Evolutionary conservation across 805 yeast genomes (phyloP), one percentile per base, ranked within the genome.

Genomic region (Ogataea wickerhamii): DNA sequence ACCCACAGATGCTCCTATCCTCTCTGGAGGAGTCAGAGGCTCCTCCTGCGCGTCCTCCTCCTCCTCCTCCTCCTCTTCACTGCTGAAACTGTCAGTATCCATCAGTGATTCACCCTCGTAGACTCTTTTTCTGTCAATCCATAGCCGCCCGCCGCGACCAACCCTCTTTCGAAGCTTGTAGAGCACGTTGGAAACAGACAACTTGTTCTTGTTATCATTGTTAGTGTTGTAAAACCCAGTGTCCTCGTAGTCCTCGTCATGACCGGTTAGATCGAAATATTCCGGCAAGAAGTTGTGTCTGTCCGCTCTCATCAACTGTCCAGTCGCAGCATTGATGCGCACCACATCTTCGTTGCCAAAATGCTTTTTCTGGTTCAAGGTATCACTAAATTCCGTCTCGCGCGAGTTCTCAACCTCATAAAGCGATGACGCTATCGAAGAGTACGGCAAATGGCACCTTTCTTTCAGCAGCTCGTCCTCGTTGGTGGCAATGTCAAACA

Each of bases 361-460:
- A 14, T 75, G 71, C 26, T 58, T 57, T 36, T 68, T 67, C n/a
- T 68, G 70, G 20, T 67, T 74, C 37, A 75, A 69, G 22, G 69
- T 46, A 19, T 65, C 50, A 31, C 69, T 67, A 52, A 64, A 64
- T 25, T 73, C 73, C 10, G 75, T 59, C 38, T 73, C 78, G 44
- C 77, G 79, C 6, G 81, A 70, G 28, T 78, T 73, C 51, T 79
- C 78, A 42, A 80, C 72, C 56, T 77, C 87, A 55, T 76, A 85
- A 34, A 73, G 70, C 11, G 82, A 75, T 1, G 85, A 73, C 0
- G 88, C 76, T 27, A 87, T 82, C 1, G 95, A 83, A 10, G 93
- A 81, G 55, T 82, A 86, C 3, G 95, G 91, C 2, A 86, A 70
- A 53, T 83, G 88, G 16, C 70, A 65, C 28, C 79, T 63, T 43